phyloP scores from a whole-genome alignment of 257 asterid species.

The Rehmannia glutinosa region DNA sequence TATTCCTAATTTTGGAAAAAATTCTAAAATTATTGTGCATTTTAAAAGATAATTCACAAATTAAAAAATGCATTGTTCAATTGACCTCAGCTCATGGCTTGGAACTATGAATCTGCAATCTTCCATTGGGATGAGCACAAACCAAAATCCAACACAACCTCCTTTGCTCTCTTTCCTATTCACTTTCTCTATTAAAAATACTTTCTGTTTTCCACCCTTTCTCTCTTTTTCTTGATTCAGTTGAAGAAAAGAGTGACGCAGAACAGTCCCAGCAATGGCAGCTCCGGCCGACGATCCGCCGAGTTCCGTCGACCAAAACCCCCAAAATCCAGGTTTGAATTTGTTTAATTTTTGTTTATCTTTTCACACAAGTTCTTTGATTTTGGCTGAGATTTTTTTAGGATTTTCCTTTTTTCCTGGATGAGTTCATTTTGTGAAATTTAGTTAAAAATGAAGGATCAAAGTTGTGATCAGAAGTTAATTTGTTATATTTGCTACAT shows the following conservation, averaged over 20 bases:
- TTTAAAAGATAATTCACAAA: too few relatives aligned
- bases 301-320: conserved; percentile 23
- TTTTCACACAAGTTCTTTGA: neutral
- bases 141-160: too few relatives aligned
- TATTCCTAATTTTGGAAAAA: too few relatives aligned
- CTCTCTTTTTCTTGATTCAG: neutral
- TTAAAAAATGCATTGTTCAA: too few relatives aligned
- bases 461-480: neutral
- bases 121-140: too few relatives aligned
- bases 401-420: neutral
- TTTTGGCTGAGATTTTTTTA: neutral
- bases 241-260: neutral
- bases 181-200: neutral
- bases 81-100: too few relatives aligned
- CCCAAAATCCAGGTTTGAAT: conserved; percentile 48
- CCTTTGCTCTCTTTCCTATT: too few relatives aligned
- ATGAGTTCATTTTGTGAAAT: neutral
- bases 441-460: neutral
- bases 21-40: too few relatives aligned
- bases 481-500: neutral
- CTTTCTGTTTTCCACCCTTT: neutral
- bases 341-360: neutral
- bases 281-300: conserved; percentile 40
- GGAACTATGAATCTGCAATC: too few relatives aligned
- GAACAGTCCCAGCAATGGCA: conserved; percentile 25